A percentile compares a stretch with the other conserved stretches of the same genome.
Evolutionary conservation across 805 yeast species (phyloP).

Genomic region (Priceomyces medius): DNA sequence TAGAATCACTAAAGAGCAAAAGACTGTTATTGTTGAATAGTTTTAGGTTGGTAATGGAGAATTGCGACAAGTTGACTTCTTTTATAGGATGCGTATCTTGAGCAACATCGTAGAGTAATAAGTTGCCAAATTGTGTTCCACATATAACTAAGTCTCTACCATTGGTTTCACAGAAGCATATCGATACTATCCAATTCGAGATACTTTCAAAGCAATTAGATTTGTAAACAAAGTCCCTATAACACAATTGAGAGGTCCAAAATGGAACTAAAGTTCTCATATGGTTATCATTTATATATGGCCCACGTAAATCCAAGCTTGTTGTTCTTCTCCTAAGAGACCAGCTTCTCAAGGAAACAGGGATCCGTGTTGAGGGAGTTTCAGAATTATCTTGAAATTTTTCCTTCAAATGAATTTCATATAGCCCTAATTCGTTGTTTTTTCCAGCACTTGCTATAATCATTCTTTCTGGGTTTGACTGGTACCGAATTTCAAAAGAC

Average conservation of each 20-base stretch:
- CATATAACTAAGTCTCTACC: constrained; percentile 16
- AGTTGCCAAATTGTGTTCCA: constrained; percentile 33
- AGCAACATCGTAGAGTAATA: constrained; percentile 18
- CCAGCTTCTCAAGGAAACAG: constrained; percentile 1
- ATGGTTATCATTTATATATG: constrained; percentile 6
- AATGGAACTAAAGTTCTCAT: constrained; percentile 12
- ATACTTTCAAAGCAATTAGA: constrained; percentile 10
- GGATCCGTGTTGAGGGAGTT: constrained; percentile 1
- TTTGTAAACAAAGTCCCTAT: constrained; percentile 11
- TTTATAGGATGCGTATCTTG: constrained; percentile 15
- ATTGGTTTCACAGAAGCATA: constrained; percentile 15
- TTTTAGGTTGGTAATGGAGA: constrained; percentile 21
- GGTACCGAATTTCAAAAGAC: constrained; percentile 15
- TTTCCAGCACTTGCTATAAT: constrained; percentile 25
- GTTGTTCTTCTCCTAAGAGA: constrained; percentile 8
- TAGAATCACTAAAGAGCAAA: constrained; percentile 25
- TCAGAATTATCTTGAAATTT: background rate
- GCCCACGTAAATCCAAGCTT: constrained; percentile 5
- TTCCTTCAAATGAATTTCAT: constrained; percentile 17
- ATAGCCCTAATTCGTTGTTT: constrained; percentile 25
- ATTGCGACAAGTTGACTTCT: constrained; percentile 20
- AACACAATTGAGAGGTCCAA: constrained; percentile 12
- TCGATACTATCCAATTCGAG: constrained; percentile 23
- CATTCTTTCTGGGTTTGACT: constrained; percentile 12
- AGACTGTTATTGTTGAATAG: constrained; percentile 17